A percentile compares a stretch with the other conserved stretches of the same genome.
phyloP scores from a whole-genome alignment of 768 basidiomycete species.

The Mycena haematopus region DNA sequence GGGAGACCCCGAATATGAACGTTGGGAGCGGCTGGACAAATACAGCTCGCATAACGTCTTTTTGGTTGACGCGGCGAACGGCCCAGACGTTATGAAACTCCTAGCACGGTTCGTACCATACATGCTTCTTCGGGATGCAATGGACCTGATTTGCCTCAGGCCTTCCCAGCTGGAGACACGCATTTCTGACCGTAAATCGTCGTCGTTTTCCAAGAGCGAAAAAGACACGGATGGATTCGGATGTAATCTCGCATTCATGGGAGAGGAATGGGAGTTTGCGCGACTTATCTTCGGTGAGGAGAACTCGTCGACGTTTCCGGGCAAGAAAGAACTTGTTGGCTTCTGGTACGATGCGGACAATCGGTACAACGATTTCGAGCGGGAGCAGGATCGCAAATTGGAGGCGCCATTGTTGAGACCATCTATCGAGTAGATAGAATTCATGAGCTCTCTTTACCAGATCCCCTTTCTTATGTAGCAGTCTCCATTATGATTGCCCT shows the following conservation, averaged over 20 bases:
- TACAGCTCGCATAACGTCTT: slow-evolving; percentile 16
- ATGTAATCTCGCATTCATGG: slow-evolving; percentile 17
- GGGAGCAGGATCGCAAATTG: neutral
- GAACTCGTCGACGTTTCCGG: slow-evolving; percentile 15
- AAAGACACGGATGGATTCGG: slow-evolving; percentile 5
- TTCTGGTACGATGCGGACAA: slow-evolving; percentile 30
- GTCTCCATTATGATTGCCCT: too few species aligned
- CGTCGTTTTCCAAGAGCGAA: slow-evolving; percentile 2
- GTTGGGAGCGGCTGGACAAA: slow-evolving; percentile 16
- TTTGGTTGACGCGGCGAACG: slow-evolving; percentile 22
- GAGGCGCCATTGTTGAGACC: neutral
- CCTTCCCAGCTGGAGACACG: slow-evolving; percentile 20
- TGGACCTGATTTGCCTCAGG: neutral
- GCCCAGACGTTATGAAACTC: slow-evolving; percentile 12
- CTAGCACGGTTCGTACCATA: slow-evolving; percentile 16
- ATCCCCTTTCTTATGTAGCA: too few species aligned
- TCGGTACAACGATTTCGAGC: slow-evolving; percentile 13
- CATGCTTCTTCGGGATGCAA: neutral
- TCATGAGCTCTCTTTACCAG: too few species aligned
- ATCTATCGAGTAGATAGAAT: too few species aligned
- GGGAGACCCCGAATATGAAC: slow-evolving; percentile 20
- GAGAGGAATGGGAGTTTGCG: slow-evolving; percentile 23
- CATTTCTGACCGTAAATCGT: neutral
- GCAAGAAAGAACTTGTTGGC: slow-evolving; percentile 28
- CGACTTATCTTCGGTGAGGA: slow-evolving; percentile 27